Conservation (phyloP, 1,284 basidiomycete species). For the Sphaerobolus stellatus region DNA sequence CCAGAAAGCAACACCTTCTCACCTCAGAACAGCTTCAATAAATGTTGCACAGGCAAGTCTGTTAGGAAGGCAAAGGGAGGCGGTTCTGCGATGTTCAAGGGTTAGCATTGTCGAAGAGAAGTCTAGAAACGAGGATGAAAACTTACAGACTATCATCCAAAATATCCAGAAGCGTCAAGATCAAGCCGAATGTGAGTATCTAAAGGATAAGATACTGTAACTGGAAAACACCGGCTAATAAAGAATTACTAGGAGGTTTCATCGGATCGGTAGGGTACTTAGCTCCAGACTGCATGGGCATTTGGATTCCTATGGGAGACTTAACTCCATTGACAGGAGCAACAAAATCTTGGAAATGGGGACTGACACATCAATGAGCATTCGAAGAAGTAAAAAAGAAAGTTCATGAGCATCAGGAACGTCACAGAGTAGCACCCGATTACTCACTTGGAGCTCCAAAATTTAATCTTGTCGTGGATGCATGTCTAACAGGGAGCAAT, state of each 20-base stretch:
- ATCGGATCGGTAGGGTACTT: slow-evolving; percentile 27
- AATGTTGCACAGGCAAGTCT: too few species aligned
- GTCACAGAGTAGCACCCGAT: slow-evolving; percentile 22
- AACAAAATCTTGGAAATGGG: slow-evolving; percentile 21
- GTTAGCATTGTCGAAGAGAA: too few species aligned
- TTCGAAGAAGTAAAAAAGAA: slow-evolving; percentile 27
- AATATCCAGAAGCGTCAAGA: too few species aligned
- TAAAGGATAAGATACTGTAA: too few species aligned
- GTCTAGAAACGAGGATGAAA: too few species aligned
- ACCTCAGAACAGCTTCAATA: too few species aligned
- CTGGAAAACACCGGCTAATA: slow-evolving; percentile 18
- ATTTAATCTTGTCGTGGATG: slow-evolving; percentile 24
- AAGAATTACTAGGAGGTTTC: slow-evolving; percentile 23
- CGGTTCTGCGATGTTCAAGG: too few species aligned
- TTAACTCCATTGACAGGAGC: slow-evolving; percentile 17
- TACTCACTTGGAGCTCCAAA: slow-evolving; percentile 19
- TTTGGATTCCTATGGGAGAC: slow-evolving; percentile 24
- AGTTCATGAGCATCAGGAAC: slow-evolving; percentile 20
- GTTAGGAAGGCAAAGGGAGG: too few species aligned
- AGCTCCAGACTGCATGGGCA: slow-evolving; percentile 19
- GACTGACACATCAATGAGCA: slow-evolving; percentile 25
- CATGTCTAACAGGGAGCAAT: slow-evolving; percentile 20
- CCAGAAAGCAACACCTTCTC: too few species aligned
- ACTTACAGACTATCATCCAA: too few species aligned
- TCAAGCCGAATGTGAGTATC: too few species aligned